A percentile compares a stretch with the other conserved stretches of the same genome.
Evolutionary conservation across 768 basidiomycete species (phyloP).

Genomic region (Pholiota conissans): DNA sequence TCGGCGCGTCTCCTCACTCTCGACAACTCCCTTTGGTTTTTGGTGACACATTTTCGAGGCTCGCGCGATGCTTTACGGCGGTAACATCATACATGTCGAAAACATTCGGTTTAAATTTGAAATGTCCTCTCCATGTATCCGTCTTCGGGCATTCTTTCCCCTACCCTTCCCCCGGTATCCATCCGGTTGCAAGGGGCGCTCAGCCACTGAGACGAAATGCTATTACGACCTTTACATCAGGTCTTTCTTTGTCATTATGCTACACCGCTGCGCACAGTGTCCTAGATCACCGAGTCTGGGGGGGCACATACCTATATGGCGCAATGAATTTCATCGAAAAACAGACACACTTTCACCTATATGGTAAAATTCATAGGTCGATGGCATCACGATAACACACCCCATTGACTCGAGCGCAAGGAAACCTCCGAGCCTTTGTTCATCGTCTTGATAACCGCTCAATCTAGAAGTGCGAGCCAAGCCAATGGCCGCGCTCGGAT

Average conservation of each 20-base stretch:
- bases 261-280: background rate
- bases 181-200: conserved; percentile 23
- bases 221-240: conserved; percentile 3
- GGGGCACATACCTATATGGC: background rate
- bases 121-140: conserved; percentile 5
- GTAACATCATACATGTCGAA: background rate
- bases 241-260: background rate
- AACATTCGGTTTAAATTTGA: background rate
- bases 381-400: background rate
- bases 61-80: background rate
- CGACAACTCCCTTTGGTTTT: too few species aligned
- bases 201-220: background rate
- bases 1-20: too few species aligned
- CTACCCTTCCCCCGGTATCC: conserved; percentile 20
- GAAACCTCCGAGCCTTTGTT: conserved; percentile 10
- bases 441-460: conserved; percentile 13
- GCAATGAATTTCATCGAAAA: background rate
- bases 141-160: conserved; percentile 10
- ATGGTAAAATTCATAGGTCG: background rate
- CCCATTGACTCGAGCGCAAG: background rate
- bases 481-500: background rate
- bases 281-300: background rate
- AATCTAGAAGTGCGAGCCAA: background rate
- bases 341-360: background rate
- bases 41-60: background rate